These are phyloP conservation scores for Fusarium odoratissimum DNA, from an alignment of 2,329 filamentous ascomycete genomes.

Conservation along the genomic window DNA sequence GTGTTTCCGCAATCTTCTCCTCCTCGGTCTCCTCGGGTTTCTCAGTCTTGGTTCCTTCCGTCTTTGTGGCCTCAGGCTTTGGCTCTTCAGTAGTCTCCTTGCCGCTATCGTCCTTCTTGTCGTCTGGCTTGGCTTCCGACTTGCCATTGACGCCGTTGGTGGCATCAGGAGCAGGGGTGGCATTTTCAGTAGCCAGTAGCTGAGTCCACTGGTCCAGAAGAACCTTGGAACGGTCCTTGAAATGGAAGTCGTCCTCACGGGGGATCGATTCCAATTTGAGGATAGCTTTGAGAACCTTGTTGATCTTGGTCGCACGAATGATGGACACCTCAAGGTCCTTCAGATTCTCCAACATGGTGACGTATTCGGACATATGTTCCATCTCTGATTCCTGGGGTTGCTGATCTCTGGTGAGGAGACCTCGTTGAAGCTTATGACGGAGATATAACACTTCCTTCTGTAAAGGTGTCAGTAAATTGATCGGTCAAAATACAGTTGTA, in stretches of 20 bases:
- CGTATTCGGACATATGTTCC: conserved; percentile 79
- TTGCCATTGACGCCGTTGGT: conserved; percentile 64
- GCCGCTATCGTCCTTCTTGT: conserved; percentile 56
- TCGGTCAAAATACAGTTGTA: neutral
- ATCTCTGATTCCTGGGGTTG: conserved; percentile 89
- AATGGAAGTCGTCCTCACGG: conserved; percentile 87
- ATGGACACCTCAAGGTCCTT: conserved; percentile 87
- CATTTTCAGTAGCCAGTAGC: conserved; percentile 73
- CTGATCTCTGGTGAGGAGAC: conserved; percentile 86
- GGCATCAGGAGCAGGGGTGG: conserved; percentile 52
- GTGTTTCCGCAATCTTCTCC: conserved; percentile 24
- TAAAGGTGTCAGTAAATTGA: conserved; percentile 49
- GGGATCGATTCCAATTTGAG: conserved; percentile 88
- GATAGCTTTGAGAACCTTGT: conserved; percentile 97
- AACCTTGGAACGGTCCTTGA: conserved; percentile 84
- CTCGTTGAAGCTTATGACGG: conserved; percentile 94
- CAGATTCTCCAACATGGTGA: conserved; percentile 82
- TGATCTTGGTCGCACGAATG: conserved; percentile 93
- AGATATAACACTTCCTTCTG: conserved; percentile 89
- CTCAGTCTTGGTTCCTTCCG: conserved; percentile 44
- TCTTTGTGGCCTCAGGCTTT: conserved; percentile 51
- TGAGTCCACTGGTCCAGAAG: conserved; percentile 92
- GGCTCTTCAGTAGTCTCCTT: conserved; percentile 54
- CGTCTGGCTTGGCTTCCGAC: conserved; percentile 51
- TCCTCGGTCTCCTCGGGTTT: conserved; percentile 41